These are phyloP conservation scores for Leersia perrieri DNA, from an alignment of 176 grass and related monocot genomes.

Conservation along the genomic window DNA sequence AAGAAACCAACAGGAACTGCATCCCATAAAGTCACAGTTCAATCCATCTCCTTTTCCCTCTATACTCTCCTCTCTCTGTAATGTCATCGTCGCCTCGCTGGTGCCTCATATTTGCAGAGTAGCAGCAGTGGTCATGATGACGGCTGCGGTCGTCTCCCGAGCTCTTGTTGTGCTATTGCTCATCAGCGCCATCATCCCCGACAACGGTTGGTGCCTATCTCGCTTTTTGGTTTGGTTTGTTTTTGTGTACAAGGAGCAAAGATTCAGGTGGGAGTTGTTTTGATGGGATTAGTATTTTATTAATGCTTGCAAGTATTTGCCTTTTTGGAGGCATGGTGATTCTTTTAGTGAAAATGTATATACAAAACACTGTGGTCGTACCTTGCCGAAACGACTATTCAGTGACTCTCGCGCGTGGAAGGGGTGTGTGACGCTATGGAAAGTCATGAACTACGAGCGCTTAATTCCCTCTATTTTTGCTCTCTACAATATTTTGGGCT, in stretches of 20 bases:
- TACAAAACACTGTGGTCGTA: too few species aligned
- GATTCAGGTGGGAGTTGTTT: slow-evolving; percentile 25
- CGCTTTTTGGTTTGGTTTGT: not conserved
- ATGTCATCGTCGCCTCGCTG: slow-evolving; percentile 19
- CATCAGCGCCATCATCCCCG: slow-evolving; percentile 34
- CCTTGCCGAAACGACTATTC: too few species aligned
- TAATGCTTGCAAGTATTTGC: slow-evolving; percentile 45
- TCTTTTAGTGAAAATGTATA: slow-evolving; percentile 22
- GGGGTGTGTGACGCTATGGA: too few species aligned
- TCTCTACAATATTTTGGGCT: too few species aligned
- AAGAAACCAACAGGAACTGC: slow-evolving; percentile 45
- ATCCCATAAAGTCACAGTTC: slow-evolving; percentile 32
- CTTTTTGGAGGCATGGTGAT: slow-evolving; percentile 51
- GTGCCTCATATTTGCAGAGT: not conserved
- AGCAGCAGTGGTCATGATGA: not conserved
- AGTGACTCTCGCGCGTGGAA: too few species aligned
- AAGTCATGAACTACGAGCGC: too few species aligned
- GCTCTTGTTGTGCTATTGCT: slow-evolving; percentile 28
- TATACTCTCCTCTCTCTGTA: not conserved
- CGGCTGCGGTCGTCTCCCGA: not conserved
- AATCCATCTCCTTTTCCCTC: not conserved
- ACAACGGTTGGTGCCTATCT: slow-evolving; percentile 43
- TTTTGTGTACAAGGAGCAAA: slow-evolving; percentile 35
- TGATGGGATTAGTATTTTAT: slow-evolving; percentile 55
- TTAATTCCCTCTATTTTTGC: too few species aligned